Percentiles rank a stretch among this genome's conserved stretches.
phyloP scores from a whole-genome alignment of 805 yeast genomes.

The Lipomyces orientalis region DNA sequence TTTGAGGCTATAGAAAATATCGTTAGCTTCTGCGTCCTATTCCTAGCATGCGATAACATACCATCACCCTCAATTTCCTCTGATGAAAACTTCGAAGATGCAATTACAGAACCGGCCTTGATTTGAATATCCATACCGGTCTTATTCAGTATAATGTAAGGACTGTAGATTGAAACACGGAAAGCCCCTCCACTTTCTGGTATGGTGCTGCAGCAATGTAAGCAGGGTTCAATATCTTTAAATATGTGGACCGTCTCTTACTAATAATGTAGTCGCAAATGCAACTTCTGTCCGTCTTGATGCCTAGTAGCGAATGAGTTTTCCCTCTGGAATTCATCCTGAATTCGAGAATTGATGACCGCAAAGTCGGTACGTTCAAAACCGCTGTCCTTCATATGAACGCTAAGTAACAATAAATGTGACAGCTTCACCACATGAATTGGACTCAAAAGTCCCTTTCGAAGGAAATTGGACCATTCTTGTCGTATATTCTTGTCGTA shows the following conservation, averaged over 20 bases:
- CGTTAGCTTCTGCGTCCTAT: slow-evolving; percentile 12
- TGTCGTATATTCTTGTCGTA: slow-evolving; percentile 73
- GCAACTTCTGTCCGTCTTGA: slow-evolving; percentile 70
- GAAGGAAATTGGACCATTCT: slow-evolving; percentile 68
- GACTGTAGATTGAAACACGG: slow-evolving; percentile 75
- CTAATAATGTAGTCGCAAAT: slow-evolving; percentile 68
- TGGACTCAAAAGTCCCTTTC: slow-evolving; percentile 69
- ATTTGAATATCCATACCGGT: slow-evolving; percentile 71
- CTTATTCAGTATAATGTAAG: slow-evolving; percentile 81
- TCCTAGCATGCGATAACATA: not conserved
- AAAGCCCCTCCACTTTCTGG: slow-evolving; percentile 63
- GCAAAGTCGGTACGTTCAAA: slow-evolving; percentile 74
- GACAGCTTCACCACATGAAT: slow-evolving; percentile 81
- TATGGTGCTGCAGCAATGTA: slow-evolving; percentile 34
- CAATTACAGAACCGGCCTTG: slow-evolving; percentile 59
- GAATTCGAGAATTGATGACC: slow-evolving; percentile 60
- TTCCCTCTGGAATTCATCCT: slow-evolving; percentile 64
- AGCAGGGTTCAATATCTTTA: not conserved
- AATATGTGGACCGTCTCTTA: slow-evolving; percentile 28
- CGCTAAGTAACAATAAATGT: slow-evolving; percentile 72
- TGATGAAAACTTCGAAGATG: slow-evolving; percentile 48
- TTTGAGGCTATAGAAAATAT: slow-evolving; percentile 38
- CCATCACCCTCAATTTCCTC: slow-evolving; percentile 21
- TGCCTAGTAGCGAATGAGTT: slow-evolving; percentile 56
- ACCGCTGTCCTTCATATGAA: slow-evolving; percentile 59